phyloP scores from a whole-genome alignment of 2,329 filamentous ascomycete species.

The Fusarium coicis region DNA sequence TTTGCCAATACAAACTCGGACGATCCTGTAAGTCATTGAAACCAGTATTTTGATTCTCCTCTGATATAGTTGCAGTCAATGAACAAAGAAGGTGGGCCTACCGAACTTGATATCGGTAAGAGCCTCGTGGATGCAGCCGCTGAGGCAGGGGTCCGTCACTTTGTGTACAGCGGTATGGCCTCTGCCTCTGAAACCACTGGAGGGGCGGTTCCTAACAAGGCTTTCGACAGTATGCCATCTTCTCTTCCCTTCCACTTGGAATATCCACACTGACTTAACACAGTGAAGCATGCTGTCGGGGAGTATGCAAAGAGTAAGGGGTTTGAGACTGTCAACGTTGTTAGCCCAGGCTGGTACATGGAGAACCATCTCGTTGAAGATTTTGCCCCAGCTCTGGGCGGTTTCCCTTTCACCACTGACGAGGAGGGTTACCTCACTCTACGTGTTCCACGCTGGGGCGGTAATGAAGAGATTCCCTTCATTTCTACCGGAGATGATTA shows the following conservation, averaged over 20 bases:
- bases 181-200: constrained; percentile 48
- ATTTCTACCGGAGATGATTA: constrained; percentile 55
- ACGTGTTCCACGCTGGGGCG: constrained; percentile 52
- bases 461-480: constrained; percentile 50
- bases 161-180: constrained; percentile 51
- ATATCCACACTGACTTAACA: not conserved
- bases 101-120: constrained; percentile 51
- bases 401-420: constrained; percentile 52
- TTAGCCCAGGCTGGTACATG: constrained; percentile 55
- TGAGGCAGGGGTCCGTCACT: constrained; percentile 48
- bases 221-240: constrained; percentile 48
- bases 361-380: constrained; percentile 54
- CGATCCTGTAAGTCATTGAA: constrained; percentile 40
- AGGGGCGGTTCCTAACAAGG: constrained; percentile 46
- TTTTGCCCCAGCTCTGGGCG: constrained; percentile 51
- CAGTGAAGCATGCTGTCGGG: constrained; percentile 53
- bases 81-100: constrained; percentile 42
- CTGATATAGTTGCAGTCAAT: constrained; percentile 35
- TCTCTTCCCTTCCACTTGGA: rapidly evolving
- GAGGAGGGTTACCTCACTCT: constrained; percentile 52
- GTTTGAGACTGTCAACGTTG: constrained; percentile 51
- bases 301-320: constrained; percentile 49
- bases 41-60: not conserved
- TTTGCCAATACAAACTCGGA: constrained; percentile 50
- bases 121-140: constrained; percentile 48